Evolutionary conservation across 768 basidiomycete species (phyloP).

Genomic region (Gymnopilus junonius): DNA sequence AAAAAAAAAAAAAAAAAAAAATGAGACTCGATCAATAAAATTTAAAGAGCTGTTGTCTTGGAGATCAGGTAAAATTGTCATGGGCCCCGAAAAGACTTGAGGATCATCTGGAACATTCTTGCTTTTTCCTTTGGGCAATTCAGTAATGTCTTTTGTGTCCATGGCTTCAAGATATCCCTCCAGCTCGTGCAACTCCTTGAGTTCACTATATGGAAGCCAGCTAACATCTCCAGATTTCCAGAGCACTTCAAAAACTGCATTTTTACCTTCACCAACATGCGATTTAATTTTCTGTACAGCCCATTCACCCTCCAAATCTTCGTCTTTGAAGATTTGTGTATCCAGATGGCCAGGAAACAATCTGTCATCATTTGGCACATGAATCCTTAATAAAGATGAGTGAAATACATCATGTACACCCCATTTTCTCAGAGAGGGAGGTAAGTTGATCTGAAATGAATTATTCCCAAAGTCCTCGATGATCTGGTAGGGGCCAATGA

Average conservation of each 20-base stretch:
- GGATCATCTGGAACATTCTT: background rate
- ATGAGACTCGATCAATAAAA: background rate
- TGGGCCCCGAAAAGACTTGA: background rate
- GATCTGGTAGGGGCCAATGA: conserved; percentile 25
- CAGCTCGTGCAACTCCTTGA: background rate
- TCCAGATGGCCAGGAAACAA: too few species aligned
- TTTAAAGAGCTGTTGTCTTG: background rate
- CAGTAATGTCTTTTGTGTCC: background rate
- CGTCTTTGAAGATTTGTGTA: too few species aligned
- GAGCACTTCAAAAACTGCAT: conserved; percentile 27
- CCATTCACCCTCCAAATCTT: conserved; percentile 34
- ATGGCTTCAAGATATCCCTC: conserved; percentile 5
- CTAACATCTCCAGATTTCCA: conserved; percentile 36
- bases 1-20: too few species aligned
- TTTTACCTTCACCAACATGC: conserved; percentile 22
- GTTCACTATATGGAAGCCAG: conserved; percentile 31
- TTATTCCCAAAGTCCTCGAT: conserved; percentile 15
- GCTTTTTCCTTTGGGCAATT: background rate
- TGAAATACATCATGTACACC: too few species aligned
- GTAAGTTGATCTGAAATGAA: conserved; percentile 17
- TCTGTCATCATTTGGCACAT: too few species aligned
- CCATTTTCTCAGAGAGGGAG: conserved; percentile 20
- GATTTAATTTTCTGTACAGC: conserved; percentile 25
- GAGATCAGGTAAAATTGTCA: background rate
- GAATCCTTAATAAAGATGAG: too few species aligned